A percentile compares a stretch with the other conserved stretches of the same genome.
Conservation (phyloP, 2,329 filamentous ascomycete genomes). For the Ophiostoma sp. region DNA sequence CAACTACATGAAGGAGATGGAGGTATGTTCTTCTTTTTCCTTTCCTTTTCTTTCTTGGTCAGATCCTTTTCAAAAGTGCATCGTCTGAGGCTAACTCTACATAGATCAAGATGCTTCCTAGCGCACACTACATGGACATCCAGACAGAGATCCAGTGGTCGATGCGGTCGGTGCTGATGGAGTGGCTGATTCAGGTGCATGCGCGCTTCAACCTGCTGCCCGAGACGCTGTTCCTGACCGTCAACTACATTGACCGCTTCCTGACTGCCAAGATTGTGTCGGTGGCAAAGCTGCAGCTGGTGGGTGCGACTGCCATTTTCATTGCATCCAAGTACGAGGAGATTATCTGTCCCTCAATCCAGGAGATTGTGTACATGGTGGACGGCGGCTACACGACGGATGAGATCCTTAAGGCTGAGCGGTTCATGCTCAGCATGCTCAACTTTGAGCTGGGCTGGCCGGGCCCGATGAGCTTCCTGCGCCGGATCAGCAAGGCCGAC, state of each 20-base stretch:
- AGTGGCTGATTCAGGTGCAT: slow-evolving; percentile 97
- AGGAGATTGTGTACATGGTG: slow-evolving; percentile 98
- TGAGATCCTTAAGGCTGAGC: slow-evolving; percentile 93
- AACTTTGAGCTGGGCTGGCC: slow-evolving; percentile 95
- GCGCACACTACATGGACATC: slow-evolving; percentile 91
- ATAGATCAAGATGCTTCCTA: slow-evolving; percentile 57
- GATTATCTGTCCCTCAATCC: slow-evolving; percentile 92
- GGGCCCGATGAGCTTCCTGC: slow-evolving; percentile 97
- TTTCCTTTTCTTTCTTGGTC: slow-evolving; percentile 2
- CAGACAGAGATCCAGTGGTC: slow-evolving; percentile 99
- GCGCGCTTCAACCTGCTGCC: slow-evolving; percentile 83
- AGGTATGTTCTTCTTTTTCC: slow-evolving; percentile 51
- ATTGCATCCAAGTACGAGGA: slow-evolving; percentile 98
- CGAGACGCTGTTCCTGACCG: slow-evolving; percentile 88
- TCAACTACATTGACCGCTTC: slow-evolving; percentile 97
- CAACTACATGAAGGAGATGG: slow-evolving; percentile 79
- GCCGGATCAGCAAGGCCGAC: slow-evolving; percentile 95
- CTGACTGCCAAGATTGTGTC: slow-evolving; percentile 92
- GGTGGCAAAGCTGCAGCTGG: slow-evolving; percentile 87
- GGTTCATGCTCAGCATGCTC: slow-evolving; percentile 96
- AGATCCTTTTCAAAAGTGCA: background rate
- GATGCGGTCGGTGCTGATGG: slow-evolving; percentile 94
- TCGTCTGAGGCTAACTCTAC: background rate
- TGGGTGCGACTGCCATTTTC: slow-evolving; percentile 91
- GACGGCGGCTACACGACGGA: slow-evolving; percentile 83